phyloP scores from a whole-genome alignment of 495 filamentous ascomycete genomes.

The Neurospora sp. region DNA sequence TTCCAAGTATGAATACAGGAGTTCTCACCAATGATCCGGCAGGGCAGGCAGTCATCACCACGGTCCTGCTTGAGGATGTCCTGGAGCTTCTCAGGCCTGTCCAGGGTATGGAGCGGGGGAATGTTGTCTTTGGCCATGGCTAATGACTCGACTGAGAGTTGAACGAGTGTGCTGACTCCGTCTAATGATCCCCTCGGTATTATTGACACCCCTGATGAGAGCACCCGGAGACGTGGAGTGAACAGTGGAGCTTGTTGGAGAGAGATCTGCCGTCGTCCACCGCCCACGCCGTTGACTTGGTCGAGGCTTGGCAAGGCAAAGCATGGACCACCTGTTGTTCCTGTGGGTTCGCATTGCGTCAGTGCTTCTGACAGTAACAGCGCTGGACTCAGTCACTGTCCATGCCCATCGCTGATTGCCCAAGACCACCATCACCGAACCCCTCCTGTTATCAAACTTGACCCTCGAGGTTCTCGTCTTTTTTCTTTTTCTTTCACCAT shows the following conservation, averaged over 20 bases:
- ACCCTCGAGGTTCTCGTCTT: background rate
- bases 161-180: background rate
- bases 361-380: slow-evolving; percentile 8
- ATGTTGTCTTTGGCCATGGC: slow-evolving; percentile 33
- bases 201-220: background rate
- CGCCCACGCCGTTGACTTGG: background rate
- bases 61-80: slow-evolving; percentile 50
- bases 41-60: slow-evolving; percentile 59
- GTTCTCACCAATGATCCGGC: slow-evolving; percentile 52
- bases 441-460: background rate
- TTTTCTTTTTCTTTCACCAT: slow-evolving; percentile 29
- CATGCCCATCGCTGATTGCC: background rate
- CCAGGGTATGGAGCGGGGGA: slow-evolving; percentile 29
- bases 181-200: background rate
- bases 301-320: background rate
- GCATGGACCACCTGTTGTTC: background rate
- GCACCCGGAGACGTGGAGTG: background rate
- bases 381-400: background rate
- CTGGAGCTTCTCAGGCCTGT: slow-evolving; percentile 42
- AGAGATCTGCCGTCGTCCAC: slow-evolving; percentile 1
- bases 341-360: slow-evolving; percentile 15
- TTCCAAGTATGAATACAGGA: background rate
- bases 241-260: background rate
- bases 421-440: background rate
- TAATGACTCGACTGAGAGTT: background rate